These are phyloP conservation scores for Trametes cubensis DNA, from an alignment of 768 basidiomycete genomes.

Conservation along the genomic window DNA sequence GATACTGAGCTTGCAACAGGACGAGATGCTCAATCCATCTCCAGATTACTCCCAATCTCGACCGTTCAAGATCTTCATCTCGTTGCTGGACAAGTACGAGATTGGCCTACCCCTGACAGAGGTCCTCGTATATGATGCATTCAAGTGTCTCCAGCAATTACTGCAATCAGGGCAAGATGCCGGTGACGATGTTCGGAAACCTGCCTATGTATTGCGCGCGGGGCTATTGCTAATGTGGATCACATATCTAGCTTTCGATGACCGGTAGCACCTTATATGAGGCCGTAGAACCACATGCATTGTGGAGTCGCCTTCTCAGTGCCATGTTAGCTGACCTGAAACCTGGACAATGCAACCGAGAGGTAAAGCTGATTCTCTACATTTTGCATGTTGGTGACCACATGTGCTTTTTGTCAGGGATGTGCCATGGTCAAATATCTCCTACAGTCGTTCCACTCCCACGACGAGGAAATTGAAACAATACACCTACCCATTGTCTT, in stretches of 20 bases:
- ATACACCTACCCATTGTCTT: constrained; percentile 84
- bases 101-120: constrained; percentile 84
- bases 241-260: constrained; percentile 58
- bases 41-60: constrained; percentile 76
- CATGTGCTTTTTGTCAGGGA: constrained; percentile 45
- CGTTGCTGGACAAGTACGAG: constrained; percentile 96
- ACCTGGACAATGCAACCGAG: constrained; percentile 44
- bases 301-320: constrained; percentile 79
- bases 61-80: constrained; percentile 96
- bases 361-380: constrained; percentile 43
- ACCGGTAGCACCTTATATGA: constrained; percentile 90
- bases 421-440: constrained; percentile 73
- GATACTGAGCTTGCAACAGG: constrained; percentile 42
- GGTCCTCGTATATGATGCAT: constrained; percentile 74
- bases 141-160: constrained; percentile 67
- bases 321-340: constrained; percentile 58
- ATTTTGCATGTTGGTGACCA: too few species aligned
- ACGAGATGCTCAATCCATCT: constrained; percentile 75
- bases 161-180: constrained; percentile 54
- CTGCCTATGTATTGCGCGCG: neutral
- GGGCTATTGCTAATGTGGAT: neutral
- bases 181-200: constrained; percentile 56
- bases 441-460: constrained; percentile 67
- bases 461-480: constrained; percentile 85
- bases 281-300: constrained; percentile 83